phyloP scores from a whole-genome alignment of 116 monocot genomes.

The Cymodocea nodosa region DNA sequence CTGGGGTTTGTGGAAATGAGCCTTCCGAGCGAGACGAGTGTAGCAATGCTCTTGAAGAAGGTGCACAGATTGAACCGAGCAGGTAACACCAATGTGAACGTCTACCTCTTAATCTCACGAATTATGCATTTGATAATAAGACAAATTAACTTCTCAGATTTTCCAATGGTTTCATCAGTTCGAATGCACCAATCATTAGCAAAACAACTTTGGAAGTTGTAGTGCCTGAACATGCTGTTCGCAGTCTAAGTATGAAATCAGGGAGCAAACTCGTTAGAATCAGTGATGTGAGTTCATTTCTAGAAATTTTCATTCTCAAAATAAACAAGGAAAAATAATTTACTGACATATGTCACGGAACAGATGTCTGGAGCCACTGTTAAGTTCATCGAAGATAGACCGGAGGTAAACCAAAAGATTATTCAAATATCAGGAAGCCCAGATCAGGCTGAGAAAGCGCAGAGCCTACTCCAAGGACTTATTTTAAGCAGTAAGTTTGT shows the following conservation, averaged over 20 bases:
- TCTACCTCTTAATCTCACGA: not conserved
- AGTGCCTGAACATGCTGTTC: slow-evolving; percentile 69
- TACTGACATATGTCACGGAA: not conserved
- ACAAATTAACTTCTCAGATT: slow-evolving; percentile 1
- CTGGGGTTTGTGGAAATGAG: slow-evolving; percentile 35
- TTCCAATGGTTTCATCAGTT: slow-evolving; percentile 22
- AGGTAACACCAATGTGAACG: slow-evolving; percentile 23
- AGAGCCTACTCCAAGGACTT: slow-evolving; percentile 92
- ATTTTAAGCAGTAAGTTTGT: slow-evolving; percentile 81
- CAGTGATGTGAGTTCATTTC: slow-evolving; percentile 46
- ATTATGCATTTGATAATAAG: not conserved
- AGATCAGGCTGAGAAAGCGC: slow-evolving; percentile 84
- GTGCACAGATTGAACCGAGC: slow-evolving; percentile 24
- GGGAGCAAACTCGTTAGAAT: slow-evolving; percentile 86
- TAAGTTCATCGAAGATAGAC: slow-evolving; percentile 49
- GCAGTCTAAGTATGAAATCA: slow-evolving; percentile 66
- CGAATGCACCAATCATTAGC: slow-evolving; percentile 40
- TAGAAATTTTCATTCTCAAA: not conserved
- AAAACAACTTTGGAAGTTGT: slow-evolving; percentile 75
- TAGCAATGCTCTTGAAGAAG: slow-evolving; percentile 45
- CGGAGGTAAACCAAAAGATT: slow-evolving; percentile 49
- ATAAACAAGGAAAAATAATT: not conserved
- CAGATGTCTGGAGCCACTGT: slow-evolving; percentile 92
- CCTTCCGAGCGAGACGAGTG: slow-evolving; percentile 42
- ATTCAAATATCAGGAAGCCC: slow-evolving; percentile 89